Conservation (phyloP, 108 stramenopile species). For the Discostella stelligeroides region DNA sequence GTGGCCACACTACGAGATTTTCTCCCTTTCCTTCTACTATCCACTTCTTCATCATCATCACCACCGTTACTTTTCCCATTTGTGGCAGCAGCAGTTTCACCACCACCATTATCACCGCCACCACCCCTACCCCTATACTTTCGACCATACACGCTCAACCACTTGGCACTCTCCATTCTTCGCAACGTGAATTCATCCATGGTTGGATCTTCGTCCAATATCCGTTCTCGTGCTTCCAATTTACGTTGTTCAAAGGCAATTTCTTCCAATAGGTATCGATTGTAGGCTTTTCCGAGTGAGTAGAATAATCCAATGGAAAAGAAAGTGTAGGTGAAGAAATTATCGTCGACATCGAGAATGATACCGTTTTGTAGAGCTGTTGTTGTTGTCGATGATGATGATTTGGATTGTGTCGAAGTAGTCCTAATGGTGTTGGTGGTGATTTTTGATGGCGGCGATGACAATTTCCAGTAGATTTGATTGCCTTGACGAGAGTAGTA, state of each 20-base stretch:
- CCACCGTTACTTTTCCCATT: not conserved
- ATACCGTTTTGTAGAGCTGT: slow-evolving; percentile 39
- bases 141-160: slow-evolving; percentile 45
- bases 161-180: slow-evolving; percentile 41
- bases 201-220: slow-evolving; percentile 39
- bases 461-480: no score
- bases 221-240: slow-evolving; percentile 37
- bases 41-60: slow-evolving; percentile 5
- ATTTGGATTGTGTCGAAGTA: not conserved
- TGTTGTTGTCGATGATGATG: no score
- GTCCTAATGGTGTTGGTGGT: not conserved
- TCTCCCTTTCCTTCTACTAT: slow-evolving; percentile 21
- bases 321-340: slow-evolving; percentile 52
- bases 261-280: slow-evolving; percentile 50
- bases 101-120: no score
- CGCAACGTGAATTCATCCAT: slow-evolving; percentile 31
- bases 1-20: slow-evolving; percentile 30
- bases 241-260: slow-evolving; percentile 47
- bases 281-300: slow-evolving; percentile 47
- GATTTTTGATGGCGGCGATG: not conserved
- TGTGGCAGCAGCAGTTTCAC: not conserved
- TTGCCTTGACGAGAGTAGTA: no score
- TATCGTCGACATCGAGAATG: slow-evolving; percentile 48
- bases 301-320: slow-evolving; percentile 49
- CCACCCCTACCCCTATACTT: slow-evolving; percentile 6